Evolutionary conservation across 176 grass and related monocot genomes (phyloP).

Genomic region (Puccinellia tenuiflora): DNA sequence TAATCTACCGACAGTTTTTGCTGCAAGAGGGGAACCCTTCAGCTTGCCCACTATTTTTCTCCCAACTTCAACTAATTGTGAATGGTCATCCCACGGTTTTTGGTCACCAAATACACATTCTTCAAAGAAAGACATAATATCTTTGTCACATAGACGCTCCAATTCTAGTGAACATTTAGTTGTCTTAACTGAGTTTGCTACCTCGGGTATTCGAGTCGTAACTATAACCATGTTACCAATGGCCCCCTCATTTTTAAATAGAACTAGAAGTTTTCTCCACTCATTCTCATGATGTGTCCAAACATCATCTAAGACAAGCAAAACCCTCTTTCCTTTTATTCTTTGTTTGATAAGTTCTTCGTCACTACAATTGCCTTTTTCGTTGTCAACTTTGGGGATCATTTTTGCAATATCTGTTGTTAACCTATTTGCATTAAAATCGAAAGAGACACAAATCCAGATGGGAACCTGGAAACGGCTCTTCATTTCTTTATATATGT

Average conservation of each 20-base stretch:
- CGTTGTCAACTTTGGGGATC: background rate
- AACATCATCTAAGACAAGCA: conserved; percentile 26
- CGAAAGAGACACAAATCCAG: conserved; percentile 33
- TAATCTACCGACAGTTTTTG: background rate
- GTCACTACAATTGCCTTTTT: fast-evolving
- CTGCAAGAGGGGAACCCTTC: background rate
- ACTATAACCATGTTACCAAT: background rate
- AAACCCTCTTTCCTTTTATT: background rate
- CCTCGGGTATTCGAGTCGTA: background rate
- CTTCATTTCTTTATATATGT: conserved; percentile 14
- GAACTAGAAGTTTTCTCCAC: background rate
- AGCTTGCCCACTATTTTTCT: background rate
- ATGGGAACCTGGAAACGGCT: background rate
- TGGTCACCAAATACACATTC: background rate
- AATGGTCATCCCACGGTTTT: no score
- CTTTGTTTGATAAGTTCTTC: background rate
- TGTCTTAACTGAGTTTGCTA: background rate
- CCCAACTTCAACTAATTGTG: background rate
- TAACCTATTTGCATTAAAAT: background rate
- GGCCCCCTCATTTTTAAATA: background rate
- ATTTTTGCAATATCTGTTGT: background rate
- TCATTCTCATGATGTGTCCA: background rate
- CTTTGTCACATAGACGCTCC: background rate
- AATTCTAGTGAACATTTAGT: background rate
- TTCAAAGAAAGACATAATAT: background rate